These are phyloP conservation scores for Claviceps maximensis DNA, from an alignment of 2,329 filamentous ascomycete species.

Conservation along the genomic window DNA sequence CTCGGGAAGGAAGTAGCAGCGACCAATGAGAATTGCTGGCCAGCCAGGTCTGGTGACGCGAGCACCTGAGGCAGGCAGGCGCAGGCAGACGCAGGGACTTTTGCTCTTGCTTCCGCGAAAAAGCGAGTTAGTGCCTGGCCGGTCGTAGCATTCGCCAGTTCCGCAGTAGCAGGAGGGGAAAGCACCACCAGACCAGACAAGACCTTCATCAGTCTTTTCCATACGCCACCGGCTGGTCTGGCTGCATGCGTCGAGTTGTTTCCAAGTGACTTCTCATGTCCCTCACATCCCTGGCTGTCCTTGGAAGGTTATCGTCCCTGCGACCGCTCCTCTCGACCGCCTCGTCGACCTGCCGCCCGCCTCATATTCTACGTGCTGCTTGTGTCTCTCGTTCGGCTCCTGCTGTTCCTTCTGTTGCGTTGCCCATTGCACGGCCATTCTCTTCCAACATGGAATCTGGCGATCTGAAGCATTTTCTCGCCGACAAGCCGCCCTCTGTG, in stretches of 20 bases:
- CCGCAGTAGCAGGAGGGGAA: no score
- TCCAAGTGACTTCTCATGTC: slow-evolving; percentile 15
- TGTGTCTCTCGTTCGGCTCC: neutral
- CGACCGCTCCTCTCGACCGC: slow-evolving; percentile 17
- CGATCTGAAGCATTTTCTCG: slow-evolving; percentile 65
- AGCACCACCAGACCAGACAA: neutral
- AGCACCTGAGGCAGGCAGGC: neutral
- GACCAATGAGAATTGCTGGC: neutral
- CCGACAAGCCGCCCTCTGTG: slow-evolving; percentile 79
- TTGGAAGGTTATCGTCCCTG: slow-evolving; percentile 21
- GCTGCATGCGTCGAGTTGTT: slow-evolving; percentile 4
- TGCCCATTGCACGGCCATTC: slow-evolving; percentile 1
- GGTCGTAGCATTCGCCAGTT: neutral
- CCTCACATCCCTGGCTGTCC: slow-evolving; percentile 21
- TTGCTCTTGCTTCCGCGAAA: slow-evolving; percentile 3
- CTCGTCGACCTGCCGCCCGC: slow-evolving; percentile 11
- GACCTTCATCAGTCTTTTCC: neutral
- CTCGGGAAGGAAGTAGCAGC: neutral
- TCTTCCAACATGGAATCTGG: slow-evolving; percentile 40
- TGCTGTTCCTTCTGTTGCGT: neutral
- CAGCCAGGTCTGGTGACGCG: neutral
- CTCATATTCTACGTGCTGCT: slow-evolving; percentile 4
- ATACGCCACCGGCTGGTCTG: neutral
- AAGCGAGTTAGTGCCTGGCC: neutral
- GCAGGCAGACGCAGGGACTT: slow-evolving; percentile 2